Evolutionary conservation across 495 filamentous ascomycete genomes (phyloP).

Genomic region (Pyronema omphalodes): DNA sequence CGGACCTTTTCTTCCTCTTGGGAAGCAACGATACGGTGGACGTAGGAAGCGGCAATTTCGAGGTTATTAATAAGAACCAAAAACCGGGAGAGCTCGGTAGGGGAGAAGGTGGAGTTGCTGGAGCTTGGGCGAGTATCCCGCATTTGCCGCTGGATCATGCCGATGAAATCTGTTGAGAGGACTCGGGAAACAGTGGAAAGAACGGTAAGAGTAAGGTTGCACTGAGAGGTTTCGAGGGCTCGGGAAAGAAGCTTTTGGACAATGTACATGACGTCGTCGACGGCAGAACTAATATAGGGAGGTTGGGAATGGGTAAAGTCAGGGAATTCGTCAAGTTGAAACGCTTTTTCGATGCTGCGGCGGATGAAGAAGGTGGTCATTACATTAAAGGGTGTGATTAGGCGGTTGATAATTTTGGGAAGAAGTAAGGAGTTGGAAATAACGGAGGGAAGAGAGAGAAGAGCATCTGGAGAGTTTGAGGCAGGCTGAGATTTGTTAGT

Average conservation of each 20-base stretch:
- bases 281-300: slow-evolving; percentile 83
- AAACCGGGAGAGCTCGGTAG: slow-evolving; percentile 52
- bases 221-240: slow-evolving; percentile 67
- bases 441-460: slow-evolving; percentile 45
- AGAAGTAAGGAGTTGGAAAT: slow-evolving; percentile 54
- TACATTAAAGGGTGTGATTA: slow-evolving; percentile 59
- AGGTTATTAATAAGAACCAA: slow-evolving; percentile 90
- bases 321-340: slow-evolving; percentile 82
- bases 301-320: slow-evolving; percentile 37
- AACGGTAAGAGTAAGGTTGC: slow-evolving; percentile 51
- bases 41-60: slow-evolving; percentile 75
- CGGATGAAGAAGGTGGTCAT: slow-evolving; percentile 95
- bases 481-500: background rate
- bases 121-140: slow-evolving; percentile 61
- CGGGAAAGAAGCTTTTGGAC: slow-evolving; percentile 79
- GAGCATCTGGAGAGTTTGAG: slow-evolving; percentile 14
- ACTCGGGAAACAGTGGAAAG: slow-evolving; percentile 66
- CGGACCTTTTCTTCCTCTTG: slow-evolving; percentile 15
- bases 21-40: slow-evolving; percentile 53
- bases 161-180: slow-evolving; percentile 82
- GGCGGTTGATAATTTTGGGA: slow-evolving; percentile 52
- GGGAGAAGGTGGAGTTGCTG: slow-evolving; percentile 51
- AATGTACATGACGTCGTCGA: slow-evolving; percentile 99
- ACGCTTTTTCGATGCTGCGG: slow-evolving; percentile 86
- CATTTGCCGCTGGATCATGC: slow-evolving; percentile 96